phyloP scores from a whole-genome alignment of 495 filamentous ascomycete species.

The Astrothelium subdiscretum region DNA sequence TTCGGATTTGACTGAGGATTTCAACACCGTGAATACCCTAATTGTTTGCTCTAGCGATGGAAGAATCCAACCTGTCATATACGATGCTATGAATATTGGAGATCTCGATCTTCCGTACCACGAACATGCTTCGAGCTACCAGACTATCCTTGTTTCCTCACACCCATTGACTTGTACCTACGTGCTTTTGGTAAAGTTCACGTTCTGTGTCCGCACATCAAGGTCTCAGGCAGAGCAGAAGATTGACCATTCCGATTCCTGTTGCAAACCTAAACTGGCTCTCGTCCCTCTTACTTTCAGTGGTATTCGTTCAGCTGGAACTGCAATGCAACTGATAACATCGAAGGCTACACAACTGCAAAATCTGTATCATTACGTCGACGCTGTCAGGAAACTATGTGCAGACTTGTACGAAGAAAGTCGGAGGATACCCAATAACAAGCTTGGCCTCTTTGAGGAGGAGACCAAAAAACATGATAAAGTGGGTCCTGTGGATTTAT shows the following conservation, averaged over 20 bases:
- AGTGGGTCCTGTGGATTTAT: conserved; percentile 56
- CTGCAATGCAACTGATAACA: conserved; percentile 68
- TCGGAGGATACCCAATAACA: background rate
- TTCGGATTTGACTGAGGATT: conserved; percentile 46
- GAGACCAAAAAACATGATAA: conserved; percentile 47
- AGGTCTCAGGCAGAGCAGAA: no score
- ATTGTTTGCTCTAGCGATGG: conserved; percentile 68
- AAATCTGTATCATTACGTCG: conserved; percentile 71
- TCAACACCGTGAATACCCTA: conserved; percentile 68
- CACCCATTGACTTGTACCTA: conserved; percentile 68
- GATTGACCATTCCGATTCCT: no score
- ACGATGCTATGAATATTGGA: conserved; percentile 81
- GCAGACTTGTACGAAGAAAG: background rate
- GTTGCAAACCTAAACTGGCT: conserved; percentile 38
- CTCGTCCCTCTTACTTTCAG: conserved; percentile 71
- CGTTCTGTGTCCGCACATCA: no score
- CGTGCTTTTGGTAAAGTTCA: conserved; percentile 58
- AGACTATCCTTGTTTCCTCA: conserved; percentile 46
- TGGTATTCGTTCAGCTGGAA: conserved; percentile 67
- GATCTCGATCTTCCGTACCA: conserved; percentile 36
- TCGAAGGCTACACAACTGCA: conserved; percentile 80
- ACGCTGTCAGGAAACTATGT: conserved; percentile 30
- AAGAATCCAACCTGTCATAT: conserved; percentile 71
- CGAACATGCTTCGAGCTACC: conserved; percentile 6
- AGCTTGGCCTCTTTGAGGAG: conserved; percentile 40